Base-by-base conservation (phyloP, 345 rosid genomes). In the Hibiscus tridactylites region DNA sequence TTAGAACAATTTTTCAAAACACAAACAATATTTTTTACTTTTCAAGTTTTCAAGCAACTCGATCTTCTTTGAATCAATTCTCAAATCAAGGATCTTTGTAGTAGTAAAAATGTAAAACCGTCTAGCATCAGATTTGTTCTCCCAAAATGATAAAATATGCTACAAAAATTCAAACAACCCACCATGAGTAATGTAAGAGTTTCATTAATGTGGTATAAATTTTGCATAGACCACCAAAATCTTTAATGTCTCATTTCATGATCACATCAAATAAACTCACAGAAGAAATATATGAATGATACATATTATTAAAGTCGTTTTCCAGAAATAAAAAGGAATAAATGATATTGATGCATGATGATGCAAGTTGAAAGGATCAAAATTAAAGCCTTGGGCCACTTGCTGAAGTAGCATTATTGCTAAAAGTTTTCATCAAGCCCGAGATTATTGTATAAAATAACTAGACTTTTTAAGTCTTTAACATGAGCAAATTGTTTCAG, bases 111-210 rank as follows among this genome's bases (percentile, higher is more conserved):
- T 83, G 97, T 61, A 61, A 61, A 61, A 61, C 0, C 42, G 19
- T 31, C 88, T 77, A 68, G 89, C 93, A 71, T 95, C 99, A 5
- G 99, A 92, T 79, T 87, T 95, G 90, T 98, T 95, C 84, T 92
- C 99, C 47, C 99, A 83, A 81, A 92, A 95, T 50, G 99, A 95
- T 0, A 96, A 92, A 69, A 92, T 86, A 98, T 95, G 94, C 79
- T 61, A 74, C 61, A 79, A 65, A 52, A 86, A 79, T 65, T 12
- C 5, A 33, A 26, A 42, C 24, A 59, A 73, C 42, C 29, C 75
- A 37, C 52, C 60, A 75, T 70, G 10, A 70, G 61, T 69, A 63
- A 74, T 26, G 46, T 42, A 65, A 73, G 26, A 67, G 31, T 52
- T 49, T 57, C 47, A 31, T 19, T 17, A 62, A 31, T 2, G 39